Evolutionary conservation across 768 basidiomycete genomes (phyloP).

Genomic region (Boletellus sp.): DNA sequence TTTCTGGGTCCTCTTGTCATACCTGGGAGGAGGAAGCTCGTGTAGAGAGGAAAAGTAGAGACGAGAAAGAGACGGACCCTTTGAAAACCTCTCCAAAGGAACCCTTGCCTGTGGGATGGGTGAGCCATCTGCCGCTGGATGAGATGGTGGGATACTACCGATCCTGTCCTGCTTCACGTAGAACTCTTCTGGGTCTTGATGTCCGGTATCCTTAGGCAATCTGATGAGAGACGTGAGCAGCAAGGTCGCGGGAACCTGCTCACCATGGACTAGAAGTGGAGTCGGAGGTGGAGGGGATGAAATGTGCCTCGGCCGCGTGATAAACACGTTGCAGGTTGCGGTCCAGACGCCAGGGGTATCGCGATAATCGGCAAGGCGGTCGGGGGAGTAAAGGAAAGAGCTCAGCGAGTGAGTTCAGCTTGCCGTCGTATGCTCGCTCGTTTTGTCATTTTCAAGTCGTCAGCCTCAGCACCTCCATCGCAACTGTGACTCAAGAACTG

Average conservation of each 20-base stretch:
- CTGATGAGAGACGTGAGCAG: slow-evolving; percentile 6
- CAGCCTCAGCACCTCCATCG: slow-evolving; percentile 20
- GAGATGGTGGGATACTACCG: slow-evolving; percentile 47
- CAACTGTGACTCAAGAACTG: no score
- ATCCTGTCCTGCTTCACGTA: slow-evolving; percentile 98
- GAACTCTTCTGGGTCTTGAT: slow-evolving; percentile 92
- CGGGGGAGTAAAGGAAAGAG: slow-evolving; percentile 6
- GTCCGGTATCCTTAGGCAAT: slow-evolving; percentile 51
- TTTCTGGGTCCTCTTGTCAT: slow-evolving; percentile 92
- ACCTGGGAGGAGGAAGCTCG: slow-evolving; percentile 43
- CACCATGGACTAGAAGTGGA: slow-evolving; percentile 19
- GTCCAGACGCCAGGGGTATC: slow-evolving; percentile 7
- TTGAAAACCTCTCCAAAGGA: slow-evolving; percentile 99
- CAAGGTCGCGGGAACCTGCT: not conserved
- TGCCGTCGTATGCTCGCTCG: slow-evolving; percentile 15
- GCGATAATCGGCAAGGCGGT: slow-evolving; percentile 3
- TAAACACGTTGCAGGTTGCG: slow-evolving; percentile 2
- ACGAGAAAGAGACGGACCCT: slow-evolving; percentile 53
- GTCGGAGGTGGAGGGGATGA: not conserved
- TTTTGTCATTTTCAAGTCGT: slow-evolving; percentile 31
- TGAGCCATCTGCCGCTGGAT: slow-evolving; percentile 18
- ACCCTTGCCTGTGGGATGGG: slow-evolving; percentile 70
- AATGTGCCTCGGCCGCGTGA: slow-evolving; percentile 13
- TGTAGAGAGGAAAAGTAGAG: slow-evolving; percentile 7
- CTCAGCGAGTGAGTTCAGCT: not conserved